Evolutionary conservation across 768 basidiomycete genomes (phyloP).

Genomic region (Strobilomyces dryophilus): DNA sequence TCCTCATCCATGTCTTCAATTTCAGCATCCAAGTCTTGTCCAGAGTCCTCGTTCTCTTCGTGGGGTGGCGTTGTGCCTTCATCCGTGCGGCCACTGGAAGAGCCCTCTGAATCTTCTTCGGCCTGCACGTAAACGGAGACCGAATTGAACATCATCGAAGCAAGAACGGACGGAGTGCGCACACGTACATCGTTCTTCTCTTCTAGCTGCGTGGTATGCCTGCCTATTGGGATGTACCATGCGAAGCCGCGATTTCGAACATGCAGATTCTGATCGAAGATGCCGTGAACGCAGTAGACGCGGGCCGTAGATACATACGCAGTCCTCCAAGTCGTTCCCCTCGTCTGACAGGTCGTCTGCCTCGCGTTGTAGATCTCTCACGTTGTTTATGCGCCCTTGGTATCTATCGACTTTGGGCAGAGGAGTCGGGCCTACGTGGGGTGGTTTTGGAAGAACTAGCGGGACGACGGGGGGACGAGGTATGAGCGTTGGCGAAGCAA

Average conservation of each 20-base stretch:
- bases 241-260: constrained; percentile 64
- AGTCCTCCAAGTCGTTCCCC: constrained; percentile 75
- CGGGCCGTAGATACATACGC: constrained; percentile 39
- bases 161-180: background rate
- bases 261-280: constrained; percentile 42
- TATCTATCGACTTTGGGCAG: constrained; percentile 44
- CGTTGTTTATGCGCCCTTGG: constrained; percentile 55
- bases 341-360: constrained; percentile 85
- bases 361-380: constrained; percentile 68
- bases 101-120: constrained; percentile 33
- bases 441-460: constrained; percentile 58
- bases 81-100: constrained; percentile 30
- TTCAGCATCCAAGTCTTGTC: constrained; percentile 34
- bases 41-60: constrained; percentile 40
- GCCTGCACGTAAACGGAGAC: constrained; percentile 20
- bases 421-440: constrained; percentile 62
- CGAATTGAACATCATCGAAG: background rate
- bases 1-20: constrained; percentile 41
- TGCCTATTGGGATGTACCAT: constrained; percentile 72
- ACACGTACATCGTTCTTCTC: constrained; percentile 76
- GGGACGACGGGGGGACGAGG: constrained; percentile 63
- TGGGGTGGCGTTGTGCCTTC: constrained; percentile 29
- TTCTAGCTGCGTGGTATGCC: constrained; percentile 68
- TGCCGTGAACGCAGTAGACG: background rate
- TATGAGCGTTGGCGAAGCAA: constrained; percentile 69